Conservation (phyloP, 1,284 basidiomycete species). For the Pholiota adiposa region DNA sequence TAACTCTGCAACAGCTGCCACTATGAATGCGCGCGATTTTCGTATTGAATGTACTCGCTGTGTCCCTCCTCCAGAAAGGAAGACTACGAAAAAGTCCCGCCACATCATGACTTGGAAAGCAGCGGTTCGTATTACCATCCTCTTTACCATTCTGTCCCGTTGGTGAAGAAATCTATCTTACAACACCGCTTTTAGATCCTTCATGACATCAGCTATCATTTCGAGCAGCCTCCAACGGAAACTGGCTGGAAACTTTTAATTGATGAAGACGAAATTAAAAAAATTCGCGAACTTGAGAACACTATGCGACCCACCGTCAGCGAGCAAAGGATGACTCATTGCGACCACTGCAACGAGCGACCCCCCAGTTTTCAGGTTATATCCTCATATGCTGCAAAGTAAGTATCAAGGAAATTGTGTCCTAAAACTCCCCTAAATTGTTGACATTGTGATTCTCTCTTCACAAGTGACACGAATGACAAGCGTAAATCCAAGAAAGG, state of each 20-base stretch:
- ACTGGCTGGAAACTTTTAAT: slow-evolving; percentile 17
- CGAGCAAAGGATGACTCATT: slow-evolving; percentile 4
- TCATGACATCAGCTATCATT: slow-evolving; percentile 29
- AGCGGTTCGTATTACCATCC: slow-evolving; percentile 22
- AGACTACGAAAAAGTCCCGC: slow-evolving; percentile 17
- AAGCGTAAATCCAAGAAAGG: too few species aligned
- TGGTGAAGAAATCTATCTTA: neutral
- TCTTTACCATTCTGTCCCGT: neutral
- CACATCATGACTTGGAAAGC: slow-evolving; percentile 32
- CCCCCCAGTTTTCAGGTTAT: too few species aligned
- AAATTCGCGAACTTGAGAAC: slow-evolving; percentile 14
- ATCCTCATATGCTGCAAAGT: too few species aligned
- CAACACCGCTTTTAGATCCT: slow-evolving; percentile 19
- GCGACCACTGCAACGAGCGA: neutral
- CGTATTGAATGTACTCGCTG: slow-evolving; percentile 31
- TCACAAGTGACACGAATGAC: too few species aligned
- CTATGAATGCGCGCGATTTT: slow-evolving; percentile 26
- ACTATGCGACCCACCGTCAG: neutral
- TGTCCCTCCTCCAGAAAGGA: slow-evolving; percentile 9
- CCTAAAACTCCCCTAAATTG: too few species aligned
- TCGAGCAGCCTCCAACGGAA: slow-evolving; percentile 12
- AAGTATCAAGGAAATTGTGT: too few species aligned
- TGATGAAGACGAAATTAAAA: slow-evolving; percentile 11
- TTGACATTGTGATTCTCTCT: too few species aligned
- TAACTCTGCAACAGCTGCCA: slow-evolving; percentile 17